phyloP scores from a whole-genome alignment of 306 rosid genomes.

The Pachyrhizus erosus region DNA sequence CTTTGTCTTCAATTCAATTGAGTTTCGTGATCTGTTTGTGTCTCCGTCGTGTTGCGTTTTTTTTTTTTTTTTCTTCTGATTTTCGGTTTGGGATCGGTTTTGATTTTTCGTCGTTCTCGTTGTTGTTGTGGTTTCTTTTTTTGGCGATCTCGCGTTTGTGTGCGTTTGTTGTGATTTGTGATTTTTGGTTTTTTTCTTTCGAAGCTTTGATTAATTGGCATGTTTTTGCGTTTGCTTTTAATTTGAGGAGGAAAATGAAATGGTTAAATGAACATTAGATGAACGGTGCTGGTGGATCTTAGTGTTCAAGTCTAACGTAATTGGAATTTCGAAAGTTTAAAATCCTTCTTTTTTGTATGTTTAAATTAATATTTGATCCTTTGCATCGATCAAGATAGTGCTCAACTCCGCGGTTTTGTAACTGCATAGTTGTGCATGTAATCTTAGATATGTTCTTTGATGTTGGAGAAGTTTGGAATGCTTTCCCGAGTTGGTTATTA shows the following conservation, averaged over 20 bases:
- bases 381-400: not conserved
- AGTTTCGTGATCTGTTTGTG: constrained; percentile 23
- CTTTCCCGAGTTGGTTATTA: not conserved
- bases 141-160: constrained; percentile 31
- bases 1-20: constrained; percentile 22
- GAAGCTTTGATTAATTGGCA: not conserved
- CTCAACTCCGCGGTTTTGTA: not conserved
- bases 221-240: constrained; percentile 20
- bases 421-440: not conserved
- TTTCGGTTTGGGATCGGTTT: constrained; percentile 24
- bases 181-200: not conserved
- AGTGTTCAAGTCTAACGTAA: constrained; percentile 26
- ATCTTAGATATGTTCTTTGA: not conserved
- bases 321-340: not conserved
- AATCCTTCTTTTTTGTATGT: not conserved
- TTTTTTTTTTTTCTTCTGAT: not conserved
- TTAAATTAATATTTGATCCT: not conserved
- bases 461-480: constrained; percentile 23
- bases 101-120: constrained; percentile 23
- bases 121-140: constrained; percentile 9
- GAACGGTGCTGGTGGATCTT: constrained; percentile 43
- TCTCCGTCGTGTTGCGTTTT: constrained; percentile 6
- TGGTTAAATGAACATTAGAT: constrained; percentile 5
- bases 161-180: constrained; percentile 30
- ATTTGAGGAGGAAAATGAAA: constrained; percentile 2